Evolutionary conservation across 352 stramenopile species (phyloP).

Genomic region (Saprolegnia parasitica): DNA sequence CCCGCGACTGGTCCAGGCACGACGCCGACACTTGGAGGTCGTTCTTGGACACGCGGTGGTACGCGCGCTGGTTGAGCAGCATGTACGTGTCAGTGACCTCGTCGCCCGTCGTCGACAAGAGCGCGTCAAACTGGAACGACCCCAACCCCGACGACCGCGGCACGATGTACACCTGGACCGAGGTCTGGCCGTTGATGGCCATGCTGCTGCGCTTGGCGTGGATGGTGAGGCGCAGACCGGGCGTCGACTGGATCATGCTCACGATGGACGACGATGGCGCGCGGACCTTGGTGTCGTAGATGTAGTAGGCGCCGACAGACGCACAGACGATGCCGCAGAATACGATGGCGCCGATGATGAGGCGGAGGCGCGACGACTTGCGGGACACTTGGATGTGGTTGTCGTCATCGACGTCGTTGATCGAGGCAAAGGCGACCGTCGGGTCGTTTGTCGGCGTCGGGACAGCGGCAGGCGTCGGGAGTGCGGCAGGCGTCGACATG

Average conservation of each 20-base stretch:
- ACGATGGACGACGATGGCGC: conserved; percentile 1
- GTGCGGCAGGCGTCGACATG: no score
- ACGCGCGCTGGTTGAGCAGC: conserved; percentile 38
- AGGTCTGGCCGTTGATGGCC: conserved; percentile 42
- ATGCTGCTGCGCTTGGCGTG: conserved; percentile 50
- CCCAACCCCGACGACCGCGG: conserved; percentile 34
- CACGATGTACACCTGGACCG: conserved; percentile 42
- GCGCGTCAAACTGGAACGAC: conserved; percentile 43
- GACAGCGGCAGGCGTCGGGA: no score
- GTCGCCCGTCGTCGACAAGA: conserved; percentile 35
- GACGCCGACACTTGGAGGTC: conserved; percentile 31
- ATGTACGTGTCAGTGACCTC: conserved; percentile 38
- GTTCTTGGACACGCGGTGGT: conserved; percentile 32
- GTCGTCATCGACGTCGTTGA: background rate
- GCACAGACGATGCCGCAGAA: conserved; percentile 1
- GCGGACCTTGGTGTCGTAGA: background rate
- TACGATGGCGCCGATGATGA: conserved; percentile 1
- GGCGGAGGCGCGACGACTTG: background rate
- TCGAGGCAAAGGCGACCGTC: background rate
- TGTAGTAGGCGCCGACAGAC: conserved; percentile 1
- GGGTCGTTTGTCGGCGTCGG: background rate
- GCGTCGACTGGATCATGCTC: conserved; percentile 27
- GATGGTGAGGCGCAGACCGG: conserved; percentile 41
- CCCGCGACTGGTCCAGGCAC: conserved; percentile 32
- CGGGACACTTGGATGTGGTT: background rate